Evolutionary conservation across 2,329 filamentous ascomycete genomes (phyloP).

Genomic region (Cucurbitaria berberidis): DNA sequence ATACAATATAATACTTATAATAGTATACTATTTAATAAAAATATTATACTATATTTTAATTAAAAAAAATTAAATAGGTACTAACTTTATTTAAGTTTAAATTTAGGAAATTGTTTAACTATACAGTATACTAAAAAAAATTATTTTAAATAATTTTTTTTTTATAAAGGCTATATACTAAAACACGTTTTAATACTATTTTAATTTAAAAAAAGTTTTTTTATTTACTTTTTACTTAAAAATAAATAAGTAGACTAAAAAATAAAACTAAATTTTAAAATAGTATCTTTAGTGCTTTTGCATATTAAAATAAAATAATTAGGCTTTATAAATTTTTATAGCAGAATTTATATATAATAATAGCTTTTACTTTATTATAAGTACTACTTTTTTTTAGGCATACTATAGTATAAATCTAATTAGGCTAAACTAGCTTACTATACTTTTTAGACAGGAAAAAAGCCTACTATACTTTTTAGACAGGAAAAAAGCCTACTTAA

Average conservation of each 20-base stretch:
- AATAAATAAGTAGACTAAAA: not conserved
- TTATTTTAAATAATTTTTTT: not conserved
- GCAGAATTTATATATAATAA: too few relatives aligned
- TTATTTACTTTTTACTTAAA: not conserved
- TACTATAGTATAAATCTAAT: too few relatives aligned
- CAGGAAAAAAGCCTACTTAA: too few relatives aligned
- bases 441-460: too few relatives aligned
- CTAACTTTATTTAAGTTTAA: not conserved
- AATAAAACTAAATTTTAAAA: slow-evolving; percentile 1
- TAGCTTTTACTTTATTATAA: too few relatives aligned
- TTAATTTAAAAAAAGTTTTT: not conserved
- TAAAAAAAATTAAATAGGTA: not conserved
- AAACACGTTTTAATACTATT: not conserved
- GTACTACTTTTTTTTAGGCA: too few relatives aligned
- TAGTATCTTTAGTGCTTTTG: not conserved
- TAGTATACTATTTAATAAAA: slow-evolving; percentile 1
- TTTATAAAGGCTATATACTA: slow-evolving; percentile 2
- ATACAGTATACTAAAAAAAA: slow-evolving; percentile 1
- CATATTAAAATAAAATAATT: too few relatives aligned
- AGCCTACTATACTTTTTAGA: too few relatives aligned
- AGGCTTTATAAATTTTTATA: too few relatives aligned
- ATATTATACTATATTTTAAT: not conserved
- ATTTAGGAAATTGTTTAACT: not conserved
- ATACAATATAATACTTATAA: slow-evolving; percentile 1
- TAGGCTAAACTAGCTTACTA: too few relatives aligned